Percentiles rank a stretch among this genome's conserved stretches.
These are phyloP conservation scores for Ephemerocybe angulata DNA, from an alignment of 768 basidiomycete genomes.

Conservation along the genomic window DNA sequence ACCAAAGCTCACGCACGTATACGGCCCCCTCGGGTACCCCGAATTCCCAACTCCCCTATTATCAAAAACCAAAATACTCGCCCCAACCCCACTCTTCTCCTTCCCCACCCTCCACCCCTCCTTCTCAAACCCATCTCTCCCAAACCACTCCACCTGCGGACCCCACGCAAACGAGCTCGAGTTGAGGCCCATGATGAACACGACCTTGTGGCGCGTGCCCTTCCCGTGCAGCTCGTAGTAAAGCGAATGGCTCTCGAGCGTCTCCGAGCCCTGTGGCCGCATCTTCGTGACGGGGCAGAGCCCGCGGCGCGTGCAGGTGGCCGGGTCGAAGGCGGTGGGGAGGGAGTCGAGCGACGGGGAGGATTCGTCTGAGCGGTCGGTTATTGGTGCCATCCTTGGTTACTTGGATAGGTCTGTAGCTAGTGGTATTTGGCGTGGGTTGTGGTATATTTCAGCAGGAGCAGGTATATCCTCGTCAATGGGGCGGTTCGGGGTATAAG, in stretches of 20 bases:
- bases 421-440: not conserved
- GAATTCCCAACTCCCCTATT: conserved; percentile 83
- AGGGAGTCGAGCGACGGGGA: conserved; percentile 15
- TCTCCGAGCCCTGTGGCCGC: conserved; percentile 39
- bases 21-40: conserved; percentile 66
- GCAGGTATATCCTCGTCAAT: too few relatives aligned
- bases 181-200: conserved; percentile 81
- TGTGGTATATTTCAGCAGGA: not conserved
- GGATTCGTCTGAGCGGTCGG: not conserved
- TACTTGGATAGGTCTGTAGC: not conserved
- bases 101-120: conserved; percentile 12
- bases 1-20: conserved; percentile 54
- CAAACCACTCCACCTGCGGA: conserved; percentile 63
- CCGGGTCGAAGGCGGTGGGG: conserved; percentile 53
- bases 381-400: not conserved
- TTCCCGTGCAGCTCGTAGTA: conserved; percentile 74
- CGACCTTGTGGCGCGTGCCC: conserved; percentile 54
- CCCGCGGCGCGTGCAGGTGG: conserved; percentile 64
- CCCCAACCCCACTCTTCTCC: conserved; percentile 30
- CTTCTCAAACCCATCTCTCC: conserved; percentile 24
- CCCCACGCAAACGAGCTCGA: conserved; percentile 61
- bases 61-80: conserved; percentile 72
- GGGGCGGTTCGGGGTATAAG: too few relatives aligned
- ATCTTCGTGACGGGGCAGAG: conserved; percentile 68
- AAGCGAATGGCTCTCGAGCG: conserved; percentile 64